Evolutionary conservation across 495 filamentous ascomycete species (phyloP).

Genomic region (Aspergillus sparsus): DNA sequence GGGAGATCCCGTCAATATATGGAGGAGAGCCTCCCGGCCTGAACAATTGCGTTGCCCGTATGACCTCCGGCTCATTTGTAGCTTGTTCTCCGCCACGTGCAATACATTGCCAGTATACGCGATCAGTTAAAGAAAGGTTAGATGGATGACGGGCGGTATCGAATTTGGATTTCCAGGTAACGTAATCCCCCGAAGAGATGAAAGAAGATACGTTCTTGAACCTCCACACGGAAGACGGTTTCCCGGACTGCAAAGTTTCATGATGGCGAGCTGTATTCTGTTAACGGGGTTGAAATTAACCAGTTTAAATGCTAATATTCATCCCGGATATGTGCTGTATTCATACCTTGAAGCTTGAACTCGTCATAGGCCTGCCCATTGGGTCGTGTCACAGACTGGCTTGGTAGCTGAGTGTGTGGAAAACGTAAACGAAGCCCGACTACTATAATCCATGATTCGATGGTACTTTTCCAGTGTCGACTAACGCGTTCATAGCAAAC

Average conservation of each 20-base stretch:
- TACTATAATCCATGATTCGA: not conserved
- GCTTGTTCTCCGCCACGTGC: not conserved
- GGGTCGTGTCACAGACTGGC: not conserved
- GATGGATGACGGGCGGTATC: not conserved
- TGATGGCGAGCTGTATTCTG: not conserved
- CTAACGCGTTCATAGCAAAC: not conserved
- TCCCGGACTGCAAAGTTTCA: not conserved
- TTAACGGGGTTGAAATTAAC: not conserved
- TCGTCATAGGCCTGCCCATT: not conserved
- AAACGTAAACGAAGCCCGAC: not conserved
- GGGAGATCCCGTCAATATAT: not conserved
- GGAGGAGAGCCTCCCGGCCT: not conserved
- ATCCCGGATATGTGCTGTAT: not conserved
- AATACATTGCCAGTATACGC: slow-evolving; percentile 2
- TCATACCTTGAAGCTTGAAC: not conserved
- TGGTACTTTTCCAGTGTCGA: not conserved
- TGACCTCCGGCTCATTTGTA: not conserved
- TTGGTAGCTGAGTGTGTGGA: not conserved
- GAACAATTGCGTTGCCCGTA: not conserved
- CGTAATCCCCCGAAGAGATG: not conserved
- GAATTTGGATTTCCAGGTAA: not conserved
- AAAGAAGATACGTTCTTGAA: not conserved
- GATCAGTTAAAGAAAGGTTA: not conserved
- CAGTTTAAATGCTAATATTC: not conserved
- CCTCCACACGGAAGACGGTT: not conserved